A percentile compares a stretch with the other conserved stretches of the same genome.
Evolutionary conservation across 1,139 yeast species (phyloP).

Genomic region (Protomyces inundatus): DNA sequence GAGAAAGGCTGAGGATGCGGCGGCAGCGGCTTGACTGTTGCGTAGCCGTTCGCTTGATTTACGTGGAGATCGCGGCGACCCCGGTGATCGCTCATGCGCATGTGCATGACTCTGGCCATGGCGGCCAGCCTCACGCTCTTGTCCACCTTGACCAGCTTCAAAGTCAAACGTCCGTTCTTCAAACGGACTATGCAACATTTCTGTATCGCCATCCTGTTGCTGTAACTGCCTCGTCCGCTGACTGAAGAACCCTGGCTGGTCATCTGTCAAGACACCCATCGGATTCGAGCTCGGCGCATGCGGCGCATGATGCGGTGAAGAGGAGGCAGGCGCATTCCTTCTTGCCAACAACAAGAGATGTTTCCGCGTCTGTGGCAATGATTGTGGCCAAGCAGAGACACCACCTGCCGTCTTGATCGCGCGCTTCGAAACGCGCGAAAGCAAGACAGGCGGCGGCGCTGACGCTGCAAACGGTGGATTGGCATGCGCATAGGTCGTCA

Average conservation of each 20-base stretch:
- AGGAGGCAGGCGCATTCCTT: slow-evolving; percentile 17
- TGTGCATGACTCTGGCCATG: too few species aligned
- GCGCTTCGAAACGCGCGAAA: slow-evolving; percentile 10
- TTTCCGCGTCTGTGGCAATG: slow-evolving; percentile 20
- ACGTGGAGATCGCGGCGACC: not conserved
- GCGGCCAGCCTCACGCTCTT: too few species aligned
- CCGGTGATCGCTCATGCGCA: not conserved
- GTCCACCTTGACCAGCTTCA: not conserved
- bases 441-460: slow-evolving; percentile 21
- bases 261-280: slow-evolving; percentile 15
- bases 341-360: slow-evolving; percentile 14
- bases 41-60: not conserved
- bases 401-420: slow-evolving; percentile 12
- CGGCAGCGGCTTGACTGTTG: not conserved
- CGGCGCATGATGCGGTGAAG: slow-evolving; percentile 20
- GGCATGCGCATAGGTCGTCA: slow-evolving; percentile 18
- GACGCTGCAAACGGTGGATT: slow-evolving; percentile 20
- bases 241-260: slow-evolving; percentile 3
- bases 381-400: slow-evolving; percentile 11
- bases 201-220: not conserved
- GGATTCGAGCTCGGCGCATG: slow-evolving; percentile 5
- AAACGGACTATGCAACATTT: slow-evolving; percentile 15
- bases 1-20: not conserved
- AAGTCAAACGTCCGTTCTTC: slow-evolving; percentile 22
- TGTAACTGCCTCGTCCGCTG: not conserved